These are phyloP conservation scores for Macaranga tanarius DNA, from an alignment of 441 rosid species.

Conservation along the genomic window DNA sequence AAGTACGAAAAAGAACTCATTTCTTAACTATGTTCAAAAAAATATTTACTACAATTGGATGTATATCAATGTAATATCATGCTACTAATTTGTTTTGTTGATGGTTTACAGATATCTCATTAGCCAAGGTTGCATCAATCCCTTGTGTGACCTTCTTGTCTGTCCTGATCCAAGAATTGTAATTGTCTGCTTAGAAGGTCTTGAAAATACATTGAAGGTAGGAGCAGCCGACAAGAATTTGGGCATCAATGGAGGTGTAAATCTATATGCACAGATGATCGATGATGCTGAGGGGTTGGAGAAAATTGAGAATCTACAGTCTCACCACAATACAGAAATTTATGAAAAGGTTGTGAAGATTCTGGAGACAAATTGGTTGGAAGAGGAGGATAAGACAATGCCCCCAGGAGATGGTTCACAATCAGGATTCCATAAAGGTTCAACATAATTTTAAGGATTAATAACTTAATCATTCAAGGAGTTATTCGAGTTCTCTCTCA, in stretches of 20 bases:
- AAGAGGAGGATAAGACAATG: slow-evolving; percentile 70
- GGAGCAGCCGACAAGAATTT: slow-evolving; percentile 71
- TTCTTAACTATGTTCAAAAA: too few species aligned
- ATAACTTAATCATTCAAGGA: too few species aligned
- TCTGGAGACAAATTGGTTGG: slow-evolving; percentile 83
- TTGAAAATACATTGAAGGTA: slow-evolving; percentile 82
- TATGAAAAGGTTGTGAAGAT: slow-evolving; percentile 81
- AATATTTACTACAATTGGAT: too few species aligned
- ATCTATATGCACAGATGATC: too few species aligned
- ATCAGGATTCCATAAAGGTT: slow-evolving; percentile 53
- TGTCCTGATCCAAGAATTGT: slow-evolving; percentile 90
- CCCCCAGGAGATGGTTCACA: slow-evolving; percentile 61
- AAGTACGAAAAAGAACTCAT: too few species aligned
- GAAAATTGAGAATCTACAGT: slow-evolving; percentile 76
- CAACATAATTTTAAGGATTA: too few species aligned
- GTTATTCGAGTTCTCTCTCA: too few species aligned
- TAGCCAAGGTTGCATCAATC: too few species aligned
- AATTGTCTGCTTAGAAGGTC: slow-evolving; percentile 77
- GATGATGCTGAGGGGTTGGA: slow-evolving; percentile 81
- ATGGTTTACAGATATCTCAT: too few species aligned
- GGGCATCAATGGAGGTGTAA: slow-evolving; percentile 54
- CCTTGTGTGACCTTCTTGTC: slow-evolving; percentile 70
- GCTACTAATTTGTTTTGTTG: too few species aligned
- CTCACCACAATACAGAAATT: slow-evolving; percentile 68
- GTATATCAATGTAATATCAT: too few species aligned